These are phyloP conservation scores for Ascochyta viciae-villosae DNA, from an alignment of 2,329 filamentous ascomycete species.

Conservation along the genomic window DNA sequence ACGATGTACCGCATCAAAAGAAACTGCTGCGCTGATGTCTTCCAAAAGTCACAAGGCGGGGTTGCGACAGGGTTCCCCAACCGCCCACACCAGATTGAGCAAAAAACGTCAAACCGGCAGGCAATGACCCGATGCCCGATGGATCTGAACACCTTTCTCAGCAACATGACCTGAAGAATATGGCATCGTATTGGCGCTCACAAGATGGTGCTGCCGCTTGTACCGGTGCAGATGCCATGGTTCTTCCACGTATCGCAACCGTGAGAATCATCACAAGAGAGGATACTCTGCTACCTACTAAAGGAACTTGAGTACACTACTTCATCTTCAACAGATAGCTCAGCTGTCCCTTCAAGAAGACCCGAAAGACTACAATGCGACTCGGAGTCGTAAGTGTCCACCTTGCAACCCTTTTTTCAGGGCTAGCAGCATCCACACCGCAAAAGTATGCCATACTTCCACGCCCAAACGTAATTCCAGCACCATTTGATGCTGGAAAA, in stretches of 20 bases:
- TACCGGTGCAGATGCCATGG: not conserved
- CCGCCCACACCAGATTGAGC: not conserved
- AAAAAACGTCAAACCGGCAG: not conserved
- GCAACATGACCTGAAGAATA: not conserved
- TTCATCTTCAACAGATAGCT: not conserved
- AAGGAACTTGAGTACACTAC: not conserved
- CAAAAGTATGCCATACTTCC: not conserved
- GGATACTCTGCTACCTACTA: not conserved
- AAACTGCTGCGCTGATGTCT: too few relatives aligned
- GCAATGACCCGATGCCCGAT: conserved; percentile 1
- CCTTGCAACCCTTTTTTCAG: not conserved
- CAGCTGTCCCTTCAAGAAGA: not conserved
- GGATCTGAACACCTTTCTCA: not conserved
- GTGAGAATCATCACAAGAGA: not conserved
- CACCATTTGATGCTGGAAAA: not conserved
- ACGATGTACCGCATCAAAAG: too few relatives aligned
- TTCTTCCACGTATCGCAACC: conserved; percentile 3
- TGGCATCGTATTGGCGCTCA: not conserved
- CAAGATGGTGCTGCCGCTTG: not conserved
- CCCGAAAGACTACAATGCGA: not conserved
- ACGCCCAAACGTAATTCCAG: not conserved
- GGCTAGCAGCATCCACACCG: not conserved
- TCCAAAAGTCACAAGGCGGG: not conserved
- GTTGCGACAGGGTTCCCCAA: not conserved
- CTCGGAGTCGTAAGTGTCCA: not conserved